Conservation (phyloP, 2,329 filamentous ascomycete genomes). For the Mollisia scopiformis region DNA sequence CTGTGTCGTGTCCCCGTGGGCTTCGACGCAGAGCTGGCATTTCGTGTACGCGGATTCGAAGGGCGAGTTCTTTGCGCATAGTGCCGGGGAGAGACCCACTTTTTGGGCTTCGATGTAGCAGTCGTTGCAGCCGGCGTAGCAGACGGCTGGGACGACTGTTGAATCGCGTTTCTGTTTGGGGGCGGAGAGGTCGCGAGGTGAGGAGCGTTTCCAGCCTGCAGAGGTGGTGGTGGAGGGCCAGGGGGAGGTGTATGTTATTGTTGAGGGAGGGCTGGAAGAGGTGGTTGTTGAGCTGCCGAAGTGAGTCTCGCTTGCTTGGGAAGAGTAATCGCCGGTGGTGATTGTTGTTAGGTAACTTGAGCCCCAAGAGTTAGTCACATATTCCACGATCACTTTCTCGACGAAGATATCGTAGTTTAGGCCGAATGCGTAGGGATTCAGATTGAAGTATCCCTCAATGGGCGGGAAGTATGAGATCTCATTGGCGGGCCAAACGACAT, state of each 20-base stretch:
- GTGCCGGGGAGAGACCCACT: constrained; percentile 48
- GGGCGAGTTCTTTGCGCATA: constrained; percentile 48
- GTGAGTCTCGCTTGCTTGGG: constrained; percentile 51
- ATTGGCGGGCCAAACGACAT: constrained; percentile 46
- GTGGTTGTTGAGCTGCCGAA: constrained; percentile 27
- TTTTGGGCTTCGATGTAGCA: constrained; percentile 48
- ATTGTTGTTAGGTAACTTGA: constrained; percentile 41
- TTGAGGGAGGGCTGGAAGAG: not conserved
- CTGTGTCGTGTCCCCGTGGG: constrained; percentile 18
- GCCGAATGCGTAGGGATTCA: constrained; percentile 65
- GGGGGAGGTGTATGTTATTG: not conserved
- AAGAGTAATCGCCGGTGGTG: constrained; percentile 58
- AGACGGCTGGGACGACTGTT: constrained; percentile 47
- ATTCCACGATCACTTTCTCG: constrained; percentile 42
- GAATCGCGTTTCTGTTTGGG: constrained; percentile 42
- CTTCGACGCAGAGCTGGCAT: constrained; percentile 41
- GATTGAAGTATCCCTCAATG: constrained; percentile 62
- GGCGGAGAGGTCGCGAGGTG: not conserved
- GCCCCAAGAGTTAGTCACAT: constrained; percentile 29
- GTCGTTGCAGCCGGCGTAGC: constrained; percentile 57
- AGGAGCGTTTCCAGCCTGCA: constrained; percentile 10
- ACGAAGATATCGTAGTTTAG: constrained; percentile 65
- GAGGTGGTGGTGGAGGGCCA: not conserved
- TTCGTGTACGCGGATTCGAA: constrained; percentile 42
- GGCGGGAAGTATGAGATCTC: constrained; percentile 55